Evolutionary conservation across 805 yeast genomes (phyloP), one percentile per base, ranked within the genome.

Genomic region (Candida krabiensis): DNA sequence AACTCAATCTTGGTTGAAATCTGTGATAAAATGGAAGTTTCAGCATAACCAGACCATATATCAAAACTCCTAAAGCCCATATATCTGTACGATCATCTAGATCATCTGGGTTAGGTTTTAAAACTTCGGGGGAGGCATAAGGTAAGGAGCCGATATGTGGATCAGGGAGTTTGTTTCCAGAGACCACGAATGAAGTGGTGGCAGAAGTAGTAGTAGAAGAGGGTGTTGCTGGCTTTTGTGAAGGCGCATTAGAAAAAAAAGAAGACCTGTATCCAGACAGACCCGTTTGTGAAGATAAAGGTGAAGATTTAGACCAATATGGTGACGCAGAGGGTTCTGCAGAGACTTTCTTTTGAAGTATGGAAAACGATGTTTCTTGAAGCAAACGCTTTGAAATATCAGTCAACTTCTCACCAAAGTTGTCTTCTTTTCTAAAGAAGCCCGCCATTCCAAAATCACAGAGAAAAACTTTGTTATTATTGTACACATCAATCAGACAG

Each of bases 401-500:
- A 11, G 55, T 41, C 4, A 49, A 32, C 7, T 33, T 30, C 7
- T 48, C 26, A 3, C 31, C 17, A 5, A 40, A 16, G 5, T 30
- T 33, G 15, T 22, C 33, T 14, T 37, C 41, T n/a, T 43, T 43
- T 40, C 47, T 42, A 37, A 47, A 49, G 43, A 49, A 56, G 36
- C 52, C 46, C 3, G 79, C 65, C 95, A 90, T 86, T 4, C 98
- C 98, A 65, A 90, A 90, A 62, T 90, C 98, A 63, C 96, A 86
- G 5, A 90, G 57, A 18, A 83, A 56, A 45, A 86, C 68, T 30
- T 64, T 65, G 37, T 58, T 52, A 9, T 47, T 30, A n/a, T 50
- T 30, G 15, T 46, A 43, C 15, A 67, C 64, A 44, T 80, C 80
- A 19, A 86, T 58, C 30, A 87, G 64, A 44, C 91, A 85, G 54